Base-by-base conservation (phyloP, 202 grass and related monocot species). In the Brachypodium distachyon region DNA sequence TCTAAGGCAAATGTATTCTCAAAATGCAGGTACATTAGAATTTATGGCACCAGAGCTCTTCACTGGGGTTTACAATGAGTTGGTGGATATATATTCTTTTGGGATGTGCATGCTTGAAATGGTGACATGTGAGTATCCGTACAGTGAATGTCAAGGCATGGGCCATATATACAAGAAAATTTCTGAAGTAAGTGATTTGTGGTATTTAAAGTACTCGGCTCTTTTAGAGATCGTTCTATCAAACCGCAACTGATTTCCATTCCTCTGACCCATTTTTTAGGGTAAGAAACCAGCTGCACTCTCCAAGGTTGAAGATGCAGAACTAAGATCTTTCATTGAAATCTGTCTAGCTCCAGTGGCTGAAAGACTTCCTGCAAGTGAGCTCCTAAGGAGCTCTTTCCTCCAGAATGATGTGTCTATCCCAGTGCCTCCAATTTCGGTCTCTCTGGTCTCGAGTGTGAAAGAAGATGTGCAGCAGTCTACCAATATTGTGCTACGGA, bases 51-150 rank as follows among this genome's bases (percentile, higher is more conserved):
- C 86, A 11, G 86, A 92, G 50, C 54, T 89, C 21, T 89, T 89
- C 40, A 85, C 70, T 44, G 73, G 75, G 25, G 51, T 75, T 55
- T 92, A 92, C 16, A 92, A 79, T 58, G 83, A 92, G 41, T 73
- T 89, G 33, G 90, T 86, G 12, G 90, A 92, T 64, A 78, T 89
- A 81, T 89, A 92, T 77, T 88, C 86, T 21, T 92, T 92, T 84
- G 90, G 86, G n/a, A 84, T 92, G 86, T 89, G 86, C 79, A 92
- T 92, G 83, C 67, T 92, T 19, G 86, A 89, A 68, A 81, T 92
- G 77, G 60, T 92, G 58, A 89, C 90, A 17, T 77, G 81, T 74
- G 90, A 92, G 77, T 84, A 89, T 55, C 86, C 90, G 9, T 92
- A 92, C 28, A 86, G 80, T 55, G 86, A 92, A 89, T 92, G 86